Evolutionary conservation across 2,329 filamentous ascomycete species (phyloP).

Genomic region (Trichoderma atroviride): DNA sequence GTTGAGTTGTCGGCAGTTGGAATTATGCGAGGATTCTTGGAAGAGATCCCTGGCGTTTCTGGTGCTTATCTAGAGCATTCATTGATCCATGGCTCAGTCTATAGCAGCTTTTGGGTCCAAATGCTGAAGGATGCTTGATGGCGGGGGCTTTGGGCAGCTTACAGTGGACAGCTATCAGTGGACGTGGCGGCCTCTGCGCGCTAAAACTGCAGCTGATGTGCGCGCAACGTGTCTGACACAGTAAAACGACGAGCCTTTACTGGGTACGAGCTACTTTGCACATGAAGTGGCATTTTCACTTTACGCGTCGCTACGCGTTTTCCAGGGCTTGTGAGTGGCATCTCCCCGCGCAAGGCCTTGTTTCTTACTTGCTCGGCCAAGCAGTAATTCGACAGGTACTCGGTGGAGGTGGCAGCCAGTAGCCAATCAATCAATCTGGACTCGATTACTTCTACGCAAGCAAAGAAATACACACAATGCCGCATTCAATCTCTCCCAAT

Average conservation of each 20-base stretch:
- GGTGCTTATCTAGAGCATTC: not conserved
- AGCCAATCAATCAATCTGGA: not conserved
- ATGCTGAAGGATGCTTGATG: not conserved
- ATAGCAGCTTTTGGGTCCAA: not conserved
- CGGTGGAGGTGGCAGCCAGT: not conserved
- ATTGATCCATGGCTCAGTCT: not conserved
- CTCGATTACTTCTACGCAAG: not conserved
- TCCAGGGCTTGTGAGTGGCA: not conserved
- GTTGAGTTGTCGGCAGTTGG: not conserved
- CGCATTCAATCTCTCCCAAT: conserved; percentile 47
- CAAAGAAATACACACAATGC: conserved; percentile 42
- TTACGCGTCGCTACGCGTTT: conserved; percentile 27
- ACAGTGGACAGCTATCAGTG: not conserved
- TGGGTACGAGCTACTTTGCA: not conserved
- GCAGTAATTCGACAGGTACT: not conserved
- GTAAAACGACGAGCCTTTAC: not conserved
- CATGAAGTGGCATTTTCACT: conserved; percentile 18
- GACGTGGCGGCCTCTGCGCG: not conserved
- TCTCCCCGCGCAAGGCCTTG: conserved; percentile 20
- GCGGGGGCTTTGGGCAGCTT: not conserved
- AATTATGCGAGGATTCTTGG: not conserved
- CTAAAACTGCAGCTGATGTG: not conserved
- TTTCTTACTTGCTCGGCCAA: not conserved
- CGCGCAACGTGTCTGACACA: not conserved
- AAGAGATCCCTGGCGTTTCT: not conserved